Evolutionary conservation across 495 filamentous ascomycete species (phyloP), one percentile per base, ranked within the genome.

Genomic region (Penicillium cataractarum): DNA sequence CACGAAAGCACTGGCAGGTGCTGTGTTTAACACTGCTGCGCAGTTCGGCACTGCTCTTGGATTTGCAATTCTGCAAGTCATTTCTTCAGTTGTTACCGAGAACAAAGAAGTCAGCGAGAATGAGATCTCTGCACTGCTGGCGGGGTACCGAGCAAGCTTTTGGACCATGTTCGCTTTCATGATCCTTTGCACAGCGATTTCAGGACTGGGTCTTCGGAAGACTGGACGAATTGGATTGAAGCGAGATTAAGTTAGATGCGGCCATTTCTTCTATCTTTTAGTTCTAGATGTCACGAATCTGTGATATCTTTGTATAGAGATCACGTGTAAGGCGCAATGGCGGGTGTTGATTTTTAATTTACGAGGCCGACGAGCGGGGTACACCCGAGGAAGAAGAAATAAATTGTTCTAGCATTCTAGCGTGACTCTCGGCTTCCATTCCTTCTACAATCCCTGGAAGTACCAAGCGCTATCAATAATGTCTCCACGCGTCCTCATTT

Each of bases 141-240:
- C 31, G 2, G 60, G 60, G 9, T 63, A 63, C 27, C 60, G 60
- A 4, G 60, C 54, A 12, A 55, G 42, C 17, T 63, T 51, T 40
- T 63, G 60, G 60, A 58, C 60, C 6, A 57, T 63, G 21, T 63
- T 58, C 32, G 60, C 54, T 26, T 49, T 46, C 15, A 63, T 63
- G 60, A 21, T 58, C n/a, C 21, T 42, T 15, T 56, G 53, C n/a
- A 56, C 54, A 3, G 54, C 54, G 3, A 56, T 56, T 31, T 56
- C 54, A 12, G 54, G 33, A 2, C 54, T 56, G n/a, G 35, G 54
- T 27, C 54, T 56, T 8, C 54, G 54, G 21, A 39, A 31, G 7
- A 42, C 54, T 17, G 54, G 54, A 17, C 35, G 54, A 1, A 56
- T 56, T 42, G 54, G 54, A 42, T 15, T 56, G 54, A 56, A 56